Evolutionary conservation across 176 grass and related monocot species (phyloP).

Genomic region (Calamus simplicifolius): DNA sequence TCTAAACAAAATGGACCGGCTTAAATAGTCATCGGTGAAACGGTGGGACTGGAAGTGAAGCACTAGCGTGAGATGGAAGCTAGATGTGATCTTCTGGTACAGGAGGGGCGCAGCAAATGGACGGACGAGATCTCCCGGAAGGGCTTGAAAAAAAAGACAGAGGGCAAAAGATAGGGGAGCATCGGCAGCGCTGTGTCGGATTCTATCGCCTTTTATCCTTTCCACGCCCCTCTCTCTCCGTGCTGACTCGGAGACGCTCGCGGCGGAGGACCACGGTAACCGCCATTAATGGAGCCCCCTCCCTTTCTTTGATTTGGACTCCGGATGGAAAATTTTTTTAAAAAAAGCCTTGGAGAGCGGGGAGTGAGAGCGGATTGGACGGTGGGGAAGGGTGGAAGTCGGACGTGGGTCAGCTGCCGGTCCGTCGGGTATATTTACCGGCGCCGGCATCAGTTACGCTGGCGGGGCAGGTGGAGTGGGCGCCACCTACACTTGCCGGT

Average conservation of each 20-base stretch:
- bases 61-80: conserved; percentile 2
- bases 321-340: no score
- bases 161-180: no score
- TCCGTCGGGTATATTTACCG: neutral
- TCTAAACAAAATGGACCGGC: neutral
- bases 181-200: no score
- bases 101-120: neutral
- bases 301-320: no score
- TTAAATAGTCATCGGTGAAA: neutral
- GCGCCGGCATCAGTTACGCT: conserved; percentile 31
- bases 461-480: neutral
- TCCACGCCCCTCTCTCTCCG: no score
- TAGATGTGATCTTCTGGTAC: neutral
- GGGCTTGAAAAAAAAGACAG: no score
- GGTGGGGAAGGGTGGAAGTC: neutral
- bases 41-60: neutral
- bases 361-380: no score
- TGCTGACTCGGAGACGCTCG: no score
- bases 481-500: conserved; percentile 8
- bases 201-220: no score
- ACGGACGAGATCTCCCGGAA: neutral
- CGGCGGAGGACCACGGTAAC: neutral
- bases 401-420: neutral
- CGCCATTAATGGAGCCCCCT: neutral
- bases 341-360: no score